These are phyloP conservation scores for Flaveria linearis DNA, from an alignment of 129 eudicot species.

Conservation along the genomic window DNA sequence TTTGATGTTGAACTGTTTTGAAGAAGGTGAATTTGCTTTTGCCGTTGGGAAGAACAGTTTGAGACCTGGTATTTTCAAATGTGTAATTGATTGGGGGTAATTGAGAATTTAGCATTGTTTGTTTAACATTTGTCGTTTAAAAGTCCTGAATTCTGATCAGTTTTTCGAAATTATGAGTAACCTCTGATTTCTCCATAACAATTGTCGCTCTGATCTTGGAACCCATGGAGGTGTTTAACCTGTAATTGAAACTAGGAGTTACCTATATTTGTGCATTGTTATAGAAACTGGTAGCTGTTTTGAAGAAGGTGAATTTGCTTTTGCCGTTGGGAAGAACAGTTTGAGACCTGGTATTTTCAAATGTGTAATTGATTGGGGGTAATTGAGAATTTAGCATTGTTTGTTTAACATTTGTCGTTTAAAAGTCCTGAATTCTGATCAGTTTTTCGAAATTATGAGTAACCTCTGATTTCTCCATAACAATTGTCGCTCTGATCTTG, in stretches of 20 bases:
- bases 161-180: conserved; percentile 14
- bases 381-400: conserved; percentile 13
- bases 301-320: background rate
- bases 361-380: conserved; percentile 7
- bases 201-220: background rate
- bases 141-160: background rate
- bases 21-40: conserved; percentile 3
- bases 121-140: background rate
- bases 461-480: background rate
- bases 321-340: background rate
- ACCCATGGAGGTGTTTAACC: background rate
- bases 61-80: background rate
- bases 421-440: background rate
- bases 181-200: background rate
- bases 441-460: conserved; percentile 11
- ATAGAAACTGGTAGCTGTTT: background rate
- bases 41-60: background rate
- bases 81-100: conserved; percentile 9
- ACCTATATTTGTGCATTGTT: conserved; percentile 2
- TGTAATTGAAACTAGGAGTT: conserved; percentile 18
- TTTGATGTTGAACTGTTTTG: background rate
- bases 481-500: background rate
- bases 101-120: conserved; percentile 13
- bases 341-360: background rate
- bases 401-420: background rate